Evolutionary conservation across 495 filamentous ascomycete species (phyloP), one percentile per base, ranked within the genome.

Genomic region (Poronia punctata): DNA sequence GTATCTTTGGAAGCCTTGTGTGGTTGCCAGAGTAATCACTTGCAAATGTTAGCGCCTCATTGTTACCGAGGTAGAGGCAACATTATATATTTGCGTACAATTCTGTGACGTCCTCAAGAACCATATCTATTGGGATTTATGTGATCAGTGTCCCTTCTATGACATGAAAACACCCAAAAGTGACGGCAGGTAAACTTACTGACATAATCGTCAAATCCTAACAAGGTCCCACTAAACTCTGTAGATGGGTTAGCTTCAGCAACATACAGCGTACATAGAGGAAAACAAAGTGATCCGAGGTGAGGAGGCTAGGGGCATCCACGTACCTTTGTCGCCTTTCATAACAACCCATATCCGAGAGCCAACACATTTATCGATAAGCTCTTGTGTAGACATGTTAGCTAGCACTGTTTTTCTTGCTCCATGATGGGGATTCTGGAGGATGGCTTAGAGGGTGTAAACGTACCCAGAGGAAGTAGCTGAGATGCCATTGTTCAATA

Each of bases 181-280:
- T 5, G 5, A 34, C 20, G 21, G 7, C 20, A 45, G 27, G 37
- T 17, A 54, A n/a, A 94, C 90, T 66, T 79, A 95, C 88, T 98
- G 72, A 98, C 92, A 68, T 95, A 98, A 75, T 98, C 92, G 61
- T 98, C 92, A 53, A 96, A 98, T 2, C 92, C 92, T 23, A 95
- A 74, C 16, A 98, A 69, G 5, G 86, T 96, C 27, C 92, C 92
- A 38, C 84, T 80, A 67, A 97, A 97, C 60, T 98, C 92, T 97
- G 49, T 3, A 40, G 18, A 15, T 23, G 16, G 5, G 11, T 23
- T 30, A 7, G 23, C 14, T 33, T 56, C 46, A 55, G 57, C 32
- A 34, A 24, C 17, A 11, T 15, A 22, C 24, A n/a, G 19, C 19
- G 7, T 23, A 25, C 11, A 19, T 18, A n/a, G 17, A 42, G 40